Evolutionary conservation across 2,329 filamentous ascomycete genomes (phyloP), one percentile per base, ranked within the genome.

Genomic region (Diaporthe eres): DNA sequence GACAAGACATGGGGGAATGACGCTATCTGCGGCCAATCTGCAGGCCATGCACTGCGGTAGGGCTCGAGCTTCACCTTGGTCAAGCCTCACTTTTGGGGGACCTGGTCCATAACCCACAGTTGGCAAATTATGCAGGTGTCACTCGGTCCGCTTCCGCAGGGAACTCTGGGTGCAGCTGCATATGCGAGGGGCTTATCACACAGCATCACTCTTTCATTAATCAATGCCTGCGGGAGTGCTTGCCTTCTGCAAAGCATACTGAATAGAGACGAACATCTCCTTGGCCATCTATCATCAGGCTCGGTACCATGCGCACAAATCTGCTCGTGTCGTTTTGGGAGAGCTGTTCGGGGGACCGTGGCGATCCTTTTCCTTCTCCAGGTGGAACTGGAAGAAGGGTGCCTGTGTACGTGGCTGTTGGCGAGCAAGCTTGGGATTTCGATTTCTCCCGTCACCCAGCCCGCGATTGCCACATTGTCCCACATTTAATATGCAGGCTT

Each of bases 121-220:
- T 77, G 73, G 75, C 63, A 74, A 74, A 58, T 65, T 65, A 72
- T 77, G 76, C 76, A 77, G 74, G 67, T 77, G 73, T 71, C 72
- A 75, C 53, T 75, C 76, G 76, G 76, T 75, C 74, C 76, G 76
- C 70, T 72, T 75, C 76, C 76, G 74, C 55, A 63, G 22, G 61
- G 68, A 67, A 73, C 68, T 72, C 74, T 70, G 51, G 71, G 49
- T 60, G 70, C 53, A 65, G 70, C 55, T 77, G 74, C 74, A 77
- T 77, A 75, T 77, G 74, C 74, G 57, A 73, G 74, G 71, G 63
- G 67, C n/a, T 44, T 37, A 65, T 65, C 71, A 73, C 65, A 70
- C 60, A 73, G 61, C 60, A 73, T 73, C 71, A 57, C 71, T 73
- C 58, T 55, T 44, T 55, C 25, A 49, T 72, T 61, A 72, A 51